Evolutionary conservation across 148 eudicot genomes (phyloP).

Genomic region (Chenopodium formosanum): DNA sequence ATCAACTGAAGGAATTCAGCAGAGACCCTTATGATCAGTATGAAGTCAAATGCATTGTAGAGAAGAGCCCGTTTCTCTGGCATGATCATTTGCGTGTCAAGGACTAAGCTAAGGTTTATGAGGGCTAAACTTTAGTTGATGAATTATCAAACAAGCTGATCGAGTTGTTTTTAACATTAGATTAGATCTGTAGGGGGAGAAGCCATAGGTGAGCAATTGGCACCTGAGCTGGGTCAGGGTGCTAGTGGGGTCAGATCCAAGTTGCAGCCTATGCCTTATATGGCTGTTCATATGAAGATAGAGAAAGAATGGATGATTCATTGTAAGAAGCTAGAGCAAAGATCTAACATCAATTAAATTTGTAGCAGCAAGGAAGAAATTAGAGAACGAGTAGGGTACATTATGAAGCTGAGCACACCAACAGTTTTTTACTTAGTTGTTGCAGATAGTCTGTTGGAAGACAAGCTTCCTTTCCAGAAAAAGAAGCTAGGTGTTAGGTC

Average conservation of each 20-base stretch:
- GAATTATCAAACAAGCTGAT: slow-evolving; percentile 69
- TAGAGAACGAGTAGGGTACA: slow-evolving; percentile 65
- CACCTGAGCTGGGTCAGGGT: background rate
- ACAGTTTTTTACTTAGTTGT: slow-evolving; percentile 76
- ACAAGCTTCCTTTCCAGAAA: slow-evolving; percentile 71
- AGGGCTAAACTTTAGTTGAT: slow-evolving; percentile 74
- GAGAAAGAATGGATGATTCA: slow-evolving; percentile 99
- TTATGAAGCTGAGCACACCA: slow-evolving; percentile 48
- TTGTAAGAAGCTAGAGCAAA: slow-evolving; percentile 73
- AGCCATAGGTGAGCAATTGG: slow-evolving; percentile 17
- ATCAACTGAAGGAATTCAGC: slow-evolving; percentile 56
- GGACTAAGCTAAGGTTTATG: slow-evolving; percentile 78
- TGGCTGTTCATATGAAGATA: slow-evolving; percentile 93
- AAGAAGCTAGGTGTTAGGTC: slow-evolving; percentile 61
- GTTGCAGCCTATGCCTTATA: slow-evolving; percentile 39
- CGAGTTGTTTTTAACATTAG: slow-evolving; percentile 63
- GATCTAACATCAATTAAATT: slow-evolving; percentile 59
- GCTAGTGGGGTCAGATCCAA: slow-evolving; percentile 12
- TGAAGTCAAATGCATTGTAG: slow-evolving; percentile 59
- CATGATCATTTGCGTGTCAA: slow-evolving; percentile 92
- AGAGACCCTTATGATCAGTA: slow-evolving; percentile 43
- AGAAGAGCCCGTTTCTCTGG: slow-evolving; percentile 92
- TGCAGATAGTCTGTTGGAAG: slow-evolving; percentile 86
- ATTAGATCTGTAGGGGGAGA: slow-evolving; percentile 55
- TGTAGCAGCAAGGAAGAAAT: slow-evolving; percentile 92